These are phyloP conservation scores for Parastagonospora avenae DNA, from an alignment of 2,329 filamentous ascomycete species.

Conservation along the genomic window DNA sequence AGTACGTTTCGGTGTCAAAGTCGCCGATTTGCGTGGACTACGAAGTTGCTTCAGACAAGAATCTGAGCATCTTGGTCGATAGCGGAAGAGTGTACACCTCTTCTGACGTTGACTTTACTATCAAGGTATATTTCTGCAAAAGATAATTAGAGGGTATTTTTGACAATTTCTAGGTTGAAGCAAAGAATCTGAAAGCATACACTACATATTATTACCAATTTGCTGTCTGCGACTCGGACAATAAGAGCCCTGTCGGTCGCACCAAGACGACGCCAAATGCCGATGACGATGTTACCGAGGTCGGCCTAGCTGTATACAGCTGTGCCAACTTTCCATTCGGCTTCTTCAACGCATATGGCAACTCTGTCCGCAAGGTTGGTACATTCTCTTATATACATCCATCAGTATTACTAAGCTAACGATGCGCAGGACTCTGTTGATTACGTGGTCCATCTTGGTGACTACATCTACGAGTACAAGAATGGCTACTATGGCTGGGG, in stretches of 20 bases:
- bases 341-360: constrained; percentile 57
- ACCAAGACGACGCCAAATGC: constrained; percentile 71
- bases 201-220: constrained; percentile 75
- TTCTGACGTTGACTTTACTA: constrained; percentile 75
- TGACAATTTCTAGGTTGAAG: constrained; percentile 61
- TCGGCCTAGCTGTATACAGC: constrained; percentile 72
- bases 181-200: constrained; percentile 64
- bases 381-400: background rate
- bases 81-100: constrained; percentile 69
- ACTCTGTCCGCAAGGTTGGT: constrained; percentile 38
- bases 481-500: constrained; percentile 46
- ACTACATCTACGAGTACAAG: constrained; percentile 52
- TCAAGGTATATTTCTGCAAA: constrained; percentile 59
- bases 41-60: constrained; percentile 59
- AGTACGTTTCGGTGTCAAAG: constrained; percentile 59
- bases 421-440: constrained; percentile 47
- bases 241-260: constrained; percentile 65
- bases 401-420: background rate
- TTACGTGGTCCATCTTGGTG: constrained; percentile 50
- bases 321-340: constrained; percentile 62
- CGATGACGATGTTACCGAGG: constrained; percentile 60
- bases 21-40: constrained; percentile 72
- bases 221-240: constrained; percentile 67
- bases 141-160: constrained; percentile 3
- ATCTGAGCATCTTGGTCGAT: constrained; percentile 56